A percentile compares a stretch with the other conserved stretches of the same genome.
These are phyloP conservation scores for Cryphonectria carpinicola DNA, from an alignment of 2,329 filamentous ascomycete genomes.

Conservation along the genomic window DNA sequence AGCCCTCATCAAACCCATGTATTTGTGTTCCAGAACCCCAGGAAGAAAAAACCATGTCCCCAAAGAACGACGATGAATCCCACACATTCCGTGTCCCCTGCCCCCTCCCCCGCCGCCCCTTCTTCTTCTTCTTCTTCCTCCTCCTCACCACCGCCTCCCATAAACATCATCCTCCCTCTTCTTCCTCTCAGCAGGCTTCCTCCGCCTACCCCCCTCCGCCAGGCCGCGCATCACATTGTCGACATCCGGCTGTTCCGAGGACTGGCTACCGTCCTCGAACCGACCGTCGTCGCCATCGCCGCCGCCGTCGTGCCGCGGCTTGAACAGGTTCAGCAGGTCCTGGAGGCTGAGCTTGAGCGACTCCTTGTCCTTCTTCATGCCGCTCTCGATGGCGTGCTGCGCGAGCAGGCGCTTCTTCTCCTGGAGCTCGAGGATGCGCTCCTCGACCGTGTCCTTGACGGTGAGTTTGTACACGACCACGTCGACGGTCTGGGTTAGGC, in stretches of 20 bases:
- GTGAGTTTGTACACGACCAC: conserved; percentile 96
- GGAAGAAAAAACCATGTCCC: no score
- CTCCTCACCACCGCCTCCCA: conserved; percentile 45
- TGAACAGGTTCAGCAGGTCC: conserved; percentile 91
- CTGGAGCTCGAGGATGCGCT: conserved; percentile 91
- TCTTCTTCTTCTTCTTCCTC: no score
- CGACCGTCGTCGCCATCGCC: conserved; percentile 23
- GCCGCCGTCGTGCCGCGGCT: conserved; percentile 50
- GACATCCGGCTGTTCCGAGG: conserved; percentile 33
- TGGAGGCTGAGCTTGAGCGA: conserved; percentile 86
- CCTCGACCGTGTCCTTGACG: conserved; percentile 84
- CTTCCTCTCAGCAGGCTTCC: conserved; percentile 32
- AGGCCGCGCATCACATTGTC: conserved; percentile 26
- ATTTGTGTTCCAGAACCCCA: neutral
- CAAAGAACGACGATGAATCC: neutral
- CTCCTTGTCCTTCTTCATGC: conserved; percentile 65
- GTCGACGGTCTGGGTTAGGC: conserved; percentile 94
- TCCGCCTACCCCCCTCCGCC: conserved; percentile 28
- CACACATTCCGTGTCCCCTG: no score
- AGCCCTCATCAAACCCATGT: neutral
- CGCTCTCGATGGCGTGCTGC: conserved; percentile 86
- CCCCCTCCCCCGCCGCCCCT: no score
- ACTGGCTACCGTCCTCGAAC: conserved; percentile 25
- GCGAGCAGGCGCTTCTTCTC: conserved; percentile 91
- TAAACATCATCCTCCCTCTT: conserved; percentile 46